A percentile compares a stretch with the other conserved stretches of the same genome.
Evolutionary conservation across 169 alveolate genomes (phyloP).

Genomic region (Plasmodium inui): DNA sequence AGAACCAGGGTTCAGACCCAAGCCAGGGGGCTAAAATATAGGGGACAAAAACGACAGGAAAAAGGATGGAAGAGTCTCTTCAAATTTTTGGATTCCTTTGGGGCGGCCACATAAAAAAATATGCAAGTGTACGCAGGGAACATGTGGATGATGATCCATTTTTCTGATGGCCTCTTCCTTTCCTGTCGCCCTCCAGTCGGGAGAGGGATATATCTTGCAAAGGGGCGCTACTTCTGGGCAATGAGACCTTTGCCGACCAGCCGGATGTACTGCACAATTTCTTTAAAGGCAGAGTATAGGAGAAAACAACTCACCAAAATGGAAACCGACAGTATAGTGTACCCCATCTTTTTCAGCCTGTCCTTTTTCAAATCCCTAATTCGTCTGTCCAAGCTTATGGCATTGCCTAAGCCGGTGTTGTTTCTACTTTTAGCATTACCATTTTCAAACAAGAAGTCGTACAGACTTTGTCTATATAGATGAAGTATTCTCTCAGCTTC

Average conservation of each 20-base stretch:
- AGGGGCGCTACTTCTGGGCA: neutral
- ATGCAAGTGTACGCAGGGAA: neutral
- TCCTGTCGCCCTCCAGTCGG: neutral
- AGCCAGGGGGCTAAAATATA: neutral
- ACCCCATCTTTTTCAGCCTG: slow-evolving; percentile 5
- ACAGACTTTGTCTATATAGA: neutral
- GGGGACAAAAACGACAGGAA: neutral
- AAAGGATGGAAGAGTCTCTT: neutral
- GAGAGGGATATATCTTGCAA: neutral
- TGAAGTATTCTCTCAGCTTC: neutral
- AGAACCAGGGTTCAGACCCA: neutral
- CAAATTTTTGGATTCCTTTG: neutral
- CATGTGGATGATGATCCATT: neutral
- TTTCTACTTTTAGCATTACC: neutral
- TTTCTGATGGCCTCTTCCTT: too few relatives aligned
- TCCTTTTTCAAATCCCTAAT: slow-evolving; percentile 17
- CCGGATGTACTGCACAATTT: neutral
- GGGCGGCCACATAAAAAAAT: neutral
- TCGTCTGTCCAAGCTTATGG: slow-evolving; percentile 19
- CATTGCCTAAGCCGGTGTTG: neutral
- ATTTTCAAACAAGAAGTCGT: neutral
- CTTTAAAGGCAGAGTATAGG: slow-evolving; percentile 18
- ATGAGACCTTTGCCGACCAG: neutral
- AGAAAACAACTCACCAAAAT: neutral
- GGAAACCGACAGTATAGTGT: neutral